These are phyloP conservation scores for Mikania micrantha DNA, from an alignment of 129 eudicot genomes.

Conservation along the genomic window DNA sequence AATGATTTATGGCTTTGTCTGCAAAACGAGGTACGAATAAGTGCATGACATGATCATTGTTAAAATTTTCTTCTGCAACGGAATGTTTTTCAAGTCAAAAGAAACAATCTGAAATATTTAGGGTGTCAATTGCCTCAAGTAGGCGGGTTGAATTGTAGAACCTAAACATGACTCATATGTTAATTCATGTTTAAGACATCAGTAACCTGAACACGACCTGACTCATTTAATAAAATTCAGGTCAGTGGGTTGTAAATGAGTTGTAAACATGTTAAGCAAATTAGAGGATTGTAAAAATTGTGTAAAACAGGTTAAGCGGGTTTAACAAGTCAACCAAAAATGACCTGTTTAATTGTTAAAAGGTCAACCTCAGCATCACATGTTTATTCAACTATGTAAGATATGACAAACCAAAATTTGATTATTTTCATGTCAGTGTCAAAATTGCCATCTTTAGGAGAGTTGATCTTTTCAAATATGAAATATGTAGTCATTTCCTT, in stretches of 20 bases:
- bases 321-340: too few species aligned
- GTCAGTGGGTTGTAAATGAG: background rate
- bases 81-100: background rate
- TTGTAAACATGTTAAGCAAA: background rate
- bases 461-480: background rate
- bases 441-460: background rate
- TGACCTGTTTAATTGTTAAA: background rate
- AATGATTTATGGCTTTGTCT: slow-evolving; percentile 81
- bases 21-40: slow-evolving; percentile 14
- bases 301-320: too few species aligned
- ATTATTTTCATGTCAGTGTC: background rate
- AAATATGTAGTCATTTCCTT: slow-evolving; percentile 10
- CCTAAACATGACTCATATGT: background rate
- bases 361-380: background rate
- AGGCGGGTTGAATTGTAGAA: background rate
- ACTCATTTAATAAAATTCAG: background rate
- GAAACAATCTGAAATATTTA: background rate
- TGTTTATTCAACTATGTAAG: background rate
- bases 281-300: background rate
- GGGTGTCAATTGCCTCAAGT: background rate
- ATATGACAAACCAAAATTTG: background rate
- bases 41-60: background rate
- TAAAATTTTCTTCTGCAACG: background rate
- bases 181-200: background rate
- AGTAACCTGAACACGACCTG: background rate